Evolutionary conservation across 352 stramenopile species (phyloP).

Genomic region (Blastocystis hominis): DNA sequence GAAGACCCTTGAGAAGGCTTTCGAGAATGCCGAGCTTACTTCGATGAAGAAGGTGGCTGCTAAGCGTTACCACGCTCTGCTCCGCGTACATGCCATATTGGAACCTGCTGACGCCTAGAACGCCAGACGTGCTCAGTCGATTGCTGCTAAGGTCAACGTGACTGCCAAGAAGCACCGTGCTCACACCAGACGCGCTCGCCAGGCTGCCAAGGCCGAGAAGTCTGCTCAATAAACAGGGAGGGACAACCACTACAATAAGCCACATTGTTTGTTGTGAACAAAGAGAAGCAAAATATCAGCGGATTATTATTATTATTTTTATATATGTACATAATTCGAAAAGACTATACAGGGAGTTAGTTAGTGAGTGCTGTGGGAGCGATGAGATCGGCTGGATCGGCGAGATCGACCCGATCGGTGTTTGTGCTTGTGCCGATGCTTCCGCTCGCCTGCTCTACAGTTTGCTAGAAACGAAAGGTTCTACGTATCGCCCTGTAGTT

Average conservation of each 20-base stretch:
- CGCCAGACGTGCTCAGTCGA: not conserved
- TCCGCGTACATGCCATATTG: not conserved
- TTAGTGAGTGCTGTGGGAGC: no score
- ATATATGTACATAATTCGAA: no score
- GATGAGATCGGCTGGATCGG: no score
- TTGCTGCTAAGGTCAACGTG: not conserved
- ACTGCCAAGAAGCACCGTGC: not conserved
- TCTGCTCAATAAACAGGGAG: not conserved
- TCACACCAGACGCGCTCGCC: not conserved
- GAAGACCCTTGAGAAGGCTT: not conserved
- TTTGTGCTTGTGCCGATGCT: not conserved
- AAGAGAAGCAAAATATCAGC: no score
- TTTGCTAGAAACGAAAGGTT: not conserved
- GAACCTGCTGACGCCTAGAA: not conserved
- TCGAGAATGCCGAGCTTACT: not conserved
- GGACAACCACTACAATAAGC: not conserved
- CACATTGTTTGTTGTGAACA: not conserved
- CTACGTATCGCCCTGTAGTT: not conserved
- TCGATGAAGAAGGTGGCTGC: constrained; percentile 17
- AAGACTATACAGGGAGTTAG: no score
- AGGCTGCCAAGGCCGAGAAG: not conserved
- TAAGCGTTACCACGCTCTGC: constrained; percentile 28
- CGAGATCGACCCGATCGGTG: not conserved
- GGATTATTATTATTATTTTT: no score
- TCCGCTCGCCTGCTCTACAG: not conserved